Percentiles rank a stretch among this genome's conserved stretches.
These are phyloP conservation scores for Capronia coronata DNA, from an alignment of 2,329 filamentous ascomycete genomes.

Conservation along the genomic window DNA sequence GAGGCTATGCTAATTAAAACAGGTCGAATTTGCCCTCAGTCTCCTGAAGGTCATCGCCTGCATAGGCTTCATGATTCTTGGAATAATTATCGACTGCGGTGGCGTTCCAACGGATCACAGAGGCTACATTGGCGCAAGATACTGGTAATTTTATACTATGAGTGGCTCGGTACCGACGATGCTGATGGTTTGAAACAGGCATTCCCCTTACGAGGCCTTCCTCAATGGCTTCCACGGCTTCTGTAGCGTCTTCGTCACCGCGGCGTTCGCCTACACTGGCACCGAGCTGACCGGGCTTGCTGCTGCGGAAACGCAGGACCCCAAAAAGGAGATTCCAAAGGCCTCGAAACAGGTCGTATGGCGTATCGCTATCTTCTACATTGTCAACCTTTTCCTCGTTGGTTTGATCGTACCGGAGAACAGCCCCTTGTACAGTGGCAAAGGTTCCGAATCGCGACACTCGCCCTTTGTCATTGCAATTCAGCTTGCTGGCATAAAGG, in stretches of 20 bases:
- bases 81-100: slow-evolving; percentile 15
- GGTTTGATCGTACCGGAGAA: slow-evolving; percentile 67
- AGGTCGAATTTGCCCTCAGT: slow-evolving; percentile 75
- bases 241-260: slow-evolving; percentile 57
- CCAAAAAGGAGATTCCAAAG: slow-evolving; percentile 66
- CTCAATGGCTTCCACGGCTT: slow-evolving; percentile 62
- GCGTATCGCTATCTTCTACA: slow-evolving; percentile 86
- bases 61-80: slow-evolving; percentile 63
- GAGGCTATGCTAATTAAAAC: slow-evolving; percentile 31
- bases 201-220: slow-evolving; percentile 41
- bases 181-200: slow-evolving; percentile 44
- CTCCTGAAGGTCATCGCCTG: slow-evolving; percentile 73
- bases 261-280: slow-evolving; percentile 57
- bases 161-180: slow-evolving; percentile 64
- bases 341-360: slow-evolving; percentile 92
- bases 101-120: not conserved
- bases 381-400: slow-evolving; percentile 72
- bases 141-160: slow-evolving; percentile 59
- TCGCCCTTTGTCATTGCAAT: slow-evolving; percentile 95
- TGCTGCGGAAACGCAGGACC: slow-evolving; percentile 54
- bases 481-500: slow-evolving; percentile 70
- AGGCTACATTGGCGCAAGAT: slow-evolving; percentile 36
- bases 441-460: slow-evolving; percentile 60
- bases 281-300: slow-evolving; percentile 57
- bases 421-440: slow-evolving; percentile 57